A percentile compares a stretch with the other conserved stretches of the same genome.
These are phyloP conservation scores for Neurospora tetraspora DNA, from an alignment of 495 filamentous ascomycete species.

Conservation along the genomic window DNA sequence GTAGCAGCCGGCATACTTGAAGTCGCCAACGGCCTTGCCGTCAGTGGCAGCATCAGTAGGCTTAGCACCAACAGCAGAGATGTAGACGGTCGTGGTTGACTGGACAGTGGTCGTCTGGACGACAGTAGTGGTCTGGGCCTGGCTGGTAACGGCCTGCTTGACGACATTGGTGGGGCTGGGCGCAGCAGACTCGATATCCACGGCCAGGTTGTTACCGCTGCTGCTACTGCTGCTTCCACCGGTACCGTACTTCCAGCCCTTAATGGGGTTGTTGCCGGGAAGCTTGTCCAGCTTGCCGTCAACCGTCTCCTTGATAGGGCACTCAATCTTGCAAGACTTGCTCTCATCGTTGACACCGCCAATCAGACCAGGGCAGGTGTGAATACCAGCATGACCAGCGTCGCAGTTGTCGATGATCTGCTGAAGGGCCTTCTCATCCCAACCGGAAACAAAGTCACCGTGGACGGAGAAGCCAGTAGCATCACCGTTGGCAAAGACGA, in stretches of 20 bases:
- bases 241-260: constrained; percentile 27
- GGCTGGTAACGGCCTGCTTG: constrained; percentile 8
- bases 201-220: constrained; percentile 8
- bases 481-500: constrained; percentile 55
- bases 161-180: neutral
- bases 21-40: constrained; percentile 13
- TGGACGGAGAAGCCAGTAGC: constrained; percentile 50
- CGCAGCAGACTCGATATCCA: constrained; percentile 1
- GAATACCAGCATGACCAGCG: constrained; percentile 38
- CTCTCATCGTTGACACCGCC: constrained; percentile 29
- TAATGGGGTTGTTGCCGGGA: constrained; percentile 48
- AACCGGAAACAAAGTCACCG: constrained; percentile 65
- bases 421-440: constrained; percentile 53
- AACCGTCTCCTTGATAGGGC: constrained; percentile 27
- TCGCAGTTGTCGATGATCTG: constrained; percentile 50
- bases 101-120: constrained; percentile 29
- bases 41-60: constrained; percentile 7
- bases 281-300: constrained; percentile 31
- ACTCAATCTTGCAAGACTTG: constrained; percentile 36
- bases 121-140: constrained; percentile 22
- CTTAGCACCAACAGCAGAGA: constrained; percentile 14
- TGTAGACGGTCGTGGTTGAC: constrained; percentile 43
- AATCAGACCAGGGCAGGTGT: constrained; percentile 44
- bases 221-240: constrained; percentile 20
- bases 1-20: constrained; percentile 27